Base-by-base conservation (phyloP, 495 filamentous ascomycete species). In the Daldinia caldariorum region DNA sequence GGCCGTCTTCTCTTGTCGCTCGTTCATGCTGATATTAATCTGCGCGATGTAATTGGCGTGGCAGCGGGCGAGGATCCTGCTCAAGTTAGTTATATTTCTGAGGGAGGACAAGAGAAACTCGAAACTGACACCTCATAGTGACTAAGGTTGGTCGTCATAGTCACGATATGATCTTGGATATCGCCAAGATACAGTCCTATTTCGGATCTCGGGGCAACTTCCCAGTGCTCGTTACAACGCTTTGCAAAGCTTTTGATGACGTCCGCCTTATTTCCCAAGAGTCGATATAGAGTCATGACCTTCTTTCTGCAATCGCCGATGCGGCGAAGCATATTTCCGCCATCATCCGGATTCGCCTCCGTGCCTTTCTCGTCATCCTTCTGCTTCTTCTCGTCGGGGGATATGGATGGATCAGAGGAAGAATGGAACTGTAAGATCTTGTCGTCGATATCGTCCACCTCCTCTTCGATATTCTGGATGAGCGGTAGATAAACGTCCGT, bases 191-290 rank as follows among this genome's bases (percentile, higher is more conserved):
- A 99, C 59, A 98, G 75, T 6, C 95, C 94, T 79, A 99, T 97
- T 79, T 99, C 95, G 35, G 91, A 94, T 65, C 94, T 85, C 57
- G 95, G 95, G 29, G 95, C 96, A 47, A 99, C 90, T 74, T 97
- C 92, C 93, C 95, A 99, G 68, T 94, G 92, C 81, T 99, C 95
- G 72, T 97, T 99, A 79, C 95, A 99, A 18, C 95, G 85, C 81
- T 99, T 99, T n/a, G 95, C 95, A 69, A 99, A 97, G 1, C 95
- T 94, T 82, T 97, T 97, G 81, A 99, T 97, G 29, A 99, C 95
- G 72, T 99, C 95, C 9, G 94, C 95, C 82, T 99, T 99, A 79
- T 95, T 97, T 70, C 95, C 95, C 20, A 99, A 84, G 49, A 99
- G 84, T 35, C 95, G 86, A 77, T 97, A 97, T 64, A 98, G 81